These are phyloP conservation scores for Leptographium procerum DNA, from an alignment of 2,329 filamentous ascomycete species.

Conservation along the genomic window DNA sequence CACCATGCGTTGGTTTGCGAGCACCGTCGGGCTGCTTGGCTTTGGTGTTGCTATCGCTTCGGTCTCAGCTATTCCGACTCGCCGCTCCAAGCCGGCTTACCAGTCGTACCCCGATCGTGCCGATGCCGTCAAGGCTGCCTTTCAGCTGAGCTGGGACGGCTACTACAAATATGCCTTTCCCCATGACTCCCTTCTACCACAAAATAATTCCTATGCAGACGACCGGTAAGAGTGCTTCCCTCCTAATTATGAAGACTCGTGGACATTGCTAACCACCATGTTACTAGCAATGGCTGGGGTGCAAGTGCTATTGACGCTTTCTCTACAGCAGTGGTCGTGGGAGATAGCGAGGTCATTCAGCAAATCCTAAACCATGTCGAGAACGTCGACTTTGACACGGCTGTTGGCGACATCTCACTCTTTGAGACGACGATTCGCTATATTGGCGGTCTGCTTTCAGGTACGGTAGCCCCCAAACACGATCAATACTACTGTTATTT, in stretches of 20 bases:
- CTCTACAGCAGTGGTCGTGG: slow-evolving; percentile 70
- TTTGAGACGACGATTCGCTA: slow-evolving; percentile 92
- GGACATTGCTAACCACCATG: not conserved
- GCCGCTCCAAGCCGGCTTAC: slow-evolving; percentile 12
- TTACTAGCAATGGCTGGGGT: slow-evolving; percentile 60
- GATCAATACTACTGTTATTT: not conserved
- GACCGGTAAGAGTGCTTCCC: slow-evolving; percentile 44
- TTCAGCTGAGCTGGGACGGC: slow-evolving; percentile 59
- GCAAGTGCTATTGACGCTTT: slow-evolving; percentile 73
- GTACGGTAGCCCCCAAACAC: slow-evolving; percentile 30
- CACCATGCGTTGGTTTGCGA: not conserved
- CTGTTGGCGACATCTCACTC: slow-evolving; percentile 52
- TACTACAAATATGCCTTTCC: slow-evolving; percentile 67
- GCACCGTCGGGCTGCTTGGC: not conserved
- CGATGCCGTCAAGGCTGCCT: slow-evolving; percentile 54
- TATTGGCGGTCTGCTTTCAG: slow-evolving; percentile 67
- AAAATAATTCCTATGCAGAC: slow-evolving; percentile 53
- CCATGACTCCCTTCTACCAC: slow-evolving; percentile 62
- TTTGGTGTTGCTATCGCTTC: not conserved
- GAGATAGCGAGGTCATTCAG: slow-evolving; percentile 52
- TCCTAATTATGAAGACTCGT: not conserved
- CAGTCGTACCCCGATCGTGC: slow-evolving; percentile 31
- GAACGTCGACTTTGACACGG: slow-evolving; percentile 58
- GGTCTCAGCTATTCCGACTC: not conserved
- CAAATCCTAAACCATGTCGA: slow-evolving; percentile 62